phyloP scores from a whole-genome alignment of 306 rosid genomes.

The Acacia confusa region DNA sequence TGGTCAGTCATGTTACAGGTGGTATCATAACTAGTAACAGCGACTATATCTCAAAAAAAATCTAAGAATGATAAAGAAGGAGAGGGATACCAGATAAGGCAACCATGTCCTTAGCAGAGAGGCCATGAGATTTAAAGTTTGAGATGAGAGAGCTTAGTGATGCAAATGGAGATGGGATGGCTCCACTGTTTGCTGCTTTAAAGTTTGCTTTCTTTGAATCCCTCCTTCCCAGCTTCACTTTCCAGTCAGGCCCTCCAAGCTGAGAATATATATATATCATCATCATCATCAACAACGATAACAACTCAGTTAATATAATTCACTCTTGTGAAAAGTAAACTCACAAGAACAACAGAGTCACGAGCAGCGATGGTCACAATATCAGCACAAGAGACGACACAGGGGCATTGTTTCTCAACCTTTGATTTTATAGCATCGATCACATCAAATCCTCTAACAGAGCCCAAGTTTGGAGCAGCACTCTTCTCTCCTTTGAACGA shows the following conservation, averaged over 20 bases:
- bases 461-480: slow-evolving; percentile 58
- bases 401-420: slow-evolving; percentile 57
- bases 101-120: slow-evolving; percentile 66
- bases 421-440: slow-evolving; percentile 57
- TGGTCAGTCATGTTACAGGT: not conserved
- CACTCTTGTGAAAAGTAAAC: not conserved
- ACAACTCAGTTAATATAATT: too few species aligned
- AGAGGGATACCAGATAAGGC: slow-evolving; percentile 74
- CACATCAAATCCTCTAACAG: slow-evolving; percentile 61
- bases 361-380: slow-evolving; percentile 81
- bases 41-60: too few species aligned
- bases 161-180: slow-evolving; percentile 58
- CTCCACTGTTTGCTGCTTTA: slow-evolving; percentile 57
- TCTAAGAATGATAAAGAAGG: not conserved
- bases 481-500: slow-evolving; percentile 66
- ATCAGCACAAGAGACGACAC: slow-evolving; percentile 84
- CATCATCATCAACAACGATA: not conserved
- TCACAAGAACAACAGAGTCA: slow-evolving; percentile 65
- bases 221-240: slow-evolving; percentile 81
- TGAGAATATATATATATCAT: slow-evolving; percentile 4
- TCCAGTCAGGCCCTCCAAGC: slow-evolving; percentile 93
- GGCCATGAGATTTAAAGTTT: slow-evolving; percentile 52
- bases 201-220: slow-evolving; percentile 73
- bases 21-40: too few species aligned
- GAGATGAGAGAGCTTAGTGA: slow-evolving; percentile 45